These are phyloP conservation scores for Yamadazyma philogaea DNA, from an alignment of 805 yeast genomes.

Conservation along the genomic window DNA sequence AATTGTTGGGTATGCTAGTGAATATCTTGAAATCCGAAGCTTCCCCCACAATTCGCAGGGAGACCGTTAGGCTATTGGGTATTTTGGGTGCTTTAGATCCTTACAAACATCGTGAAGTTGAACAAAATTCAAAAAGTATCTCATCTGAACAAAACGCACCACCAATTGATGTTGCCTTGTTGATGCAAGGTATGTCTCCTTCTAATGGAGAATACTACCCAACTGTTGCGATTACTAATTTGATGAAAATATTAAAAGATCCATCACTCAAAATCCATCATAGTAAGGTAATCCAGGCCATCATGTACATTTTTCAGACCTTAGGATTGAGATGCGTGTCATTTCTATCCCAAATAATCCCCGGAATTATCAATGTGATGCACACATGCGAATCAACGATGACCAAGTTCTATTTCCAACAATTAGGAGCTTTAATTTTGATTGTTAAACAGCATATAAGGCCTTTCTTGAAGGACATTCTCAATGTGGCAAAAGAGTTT, in stretches of 20 bases:
- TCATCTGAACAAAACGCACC: slow-evolving; percentile 80
- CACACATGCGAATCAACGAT: slow-evolving; percentile 72
- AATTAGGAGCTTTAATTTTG: slow-evolving; percentile 70
- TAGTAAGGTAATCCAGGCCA: slow-evolving; percentile 89
- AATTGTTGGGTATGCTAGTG: slow-evolving; percentile 75
- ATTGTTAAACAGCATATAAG: slow-evolving; percentile 90
- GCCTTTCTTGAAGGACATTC: slow-evolving; percentile 73
- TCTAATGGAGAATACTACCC: slow-evolving; percentile 91
- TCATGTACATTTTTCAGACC: slow-evolving; percentile 85
- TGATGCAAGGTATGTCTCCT: slow-evolving; percentile 94
- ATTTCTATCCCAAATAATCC: slow-evolving; percentile 83
- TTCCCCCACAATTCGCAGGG: slow-evolving; percentile 71
- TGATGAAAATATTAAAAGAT: slow-evolving; percentile 82
- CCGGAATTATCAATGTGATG: slow-evolving; percentile 84
- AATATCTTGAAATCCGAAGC: slow-evolving; percentile 79
- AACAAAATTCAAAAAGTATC: slow-evolving; percentile 55
- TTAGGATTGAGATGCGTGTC: slow-evolving; percentile 86
- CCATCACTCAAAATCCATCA: slow-evolving; percentile 83
- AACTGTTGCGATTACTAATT: slow-evolving; percentile 84
- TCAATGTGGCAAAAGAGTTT: slow-evolving; percentile 70
- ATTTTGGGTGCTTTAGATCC: slow-evolving; percentile 97
- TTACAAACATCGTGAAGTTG: slow-evolving; percentile 89
- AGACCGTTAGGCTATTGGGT: slow-evolving; percentile 86
- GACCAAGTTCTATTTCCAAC: slow-evolving; percentile 86
- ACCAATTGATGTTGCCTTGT: slow-evolving; percentile 80